Conservation (phyloP, 139 green algal genomes). For the Haematococcus sp. region DNA sequence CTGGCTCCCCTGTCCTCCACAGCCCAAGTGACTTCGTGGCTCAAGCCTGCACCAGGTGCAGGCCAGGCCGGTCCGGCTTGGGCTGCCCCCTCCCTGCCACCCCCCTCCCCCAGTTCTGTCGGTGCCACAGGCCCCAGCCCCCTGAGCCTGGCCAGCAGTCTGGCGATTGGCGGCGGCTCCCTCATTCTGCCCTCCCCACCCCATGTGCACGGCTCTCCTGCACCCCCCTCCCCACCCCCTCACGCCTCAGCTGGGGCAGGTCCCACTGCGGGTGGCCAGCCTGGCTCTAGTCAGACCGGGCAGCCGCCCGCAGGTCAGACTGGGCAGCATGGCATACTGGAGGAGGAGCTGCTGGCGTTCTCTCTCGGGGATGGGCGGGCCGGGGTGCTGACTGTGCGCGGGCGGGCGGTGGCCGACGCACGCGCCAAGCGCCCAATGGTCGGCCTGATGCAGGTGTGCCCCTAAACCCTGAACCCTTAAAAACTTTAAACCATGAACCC, state of each 20-base stretch:
- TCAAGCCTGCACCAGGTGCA: background rate
- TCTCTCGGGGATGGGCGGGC: constrained; percentile 53
- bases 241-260: background rate
- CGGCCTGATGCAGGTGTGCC: constrained; percentile 27
- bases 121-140: background rate
- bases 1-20: background rate
- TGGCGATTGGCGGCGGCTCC: too few relatives aligned
- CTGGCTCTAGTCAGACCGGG: too few relatives aligned
- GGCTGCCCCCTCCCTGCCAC: too few relatives aligned
- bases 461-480: too few relatives aligned
- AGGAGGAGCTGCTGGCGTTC: constrained; percentile 68
- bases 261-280: background rate
- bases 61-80: background rate
- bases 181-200: too few relatives aligned
- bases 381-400: constrained; percentile 39
- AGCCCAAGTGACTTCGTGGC: constrained; percentile 13
- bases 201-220: too few relatives aligned
- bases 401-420: constrained; percentile 50
- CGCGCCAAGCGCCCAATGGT: constrained; percentile 48
- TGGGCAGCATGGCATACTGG: constrained; percentile 8
- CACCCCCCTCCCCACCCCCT: too few relatives aligned
- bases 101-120: background rate
- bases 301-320: too few relatives aligned
- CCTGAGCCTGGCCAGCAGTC: too few relatives aligned
- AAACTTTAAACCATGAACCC: too few relatives aligned